Evolutionary conservation across 345 rosid species (phyloP).

Genomic region (Citrus sinensis): DNA sequence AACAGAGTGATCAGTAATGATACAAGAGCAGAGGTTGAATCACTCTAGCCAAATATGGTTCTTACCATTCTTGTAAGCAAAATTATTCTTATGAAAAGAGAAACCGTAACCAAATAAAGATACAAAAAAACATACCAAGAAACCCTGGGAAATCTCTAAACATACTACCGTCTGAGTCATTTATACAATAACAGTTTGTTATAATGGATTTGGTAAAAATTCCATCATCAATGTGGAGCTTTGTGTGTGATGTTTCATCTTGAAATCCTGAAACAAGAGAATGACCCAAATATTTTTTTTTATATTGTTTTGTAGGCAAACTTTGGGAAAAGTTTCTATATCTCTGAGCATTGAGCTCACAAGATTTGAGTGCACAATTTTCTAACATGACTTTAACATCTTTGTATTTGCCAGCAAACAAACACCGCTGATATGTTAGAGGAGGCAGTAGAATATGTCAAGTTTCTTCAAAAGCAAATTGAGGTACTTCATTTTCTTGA

Average conservation of each 20-base stretch:
- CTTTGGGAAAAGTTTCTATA: background rate
- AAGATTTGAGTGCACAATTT: background rate
- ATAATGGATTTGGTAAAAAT: background rate
- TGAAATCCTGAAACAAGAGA: background rate
- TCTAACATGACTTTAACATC: background rate
- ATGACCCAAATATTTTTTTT: background rate
- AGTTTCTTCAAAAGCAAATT: constrained; percentile 70
- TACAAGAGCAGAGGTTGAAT: background rate
- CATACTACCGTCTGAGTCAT: background rate
- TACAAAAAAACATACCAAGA: background rate
- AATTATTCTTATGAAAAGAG: background rate
- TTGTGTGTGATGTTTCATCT: background rate
- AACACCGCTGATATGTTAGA: constrained; percentile 92
- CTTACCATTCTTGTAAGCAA: background rate
- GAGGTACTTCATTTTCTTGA: constrained; percentile 44
- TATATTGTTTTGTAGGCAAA: background rate
- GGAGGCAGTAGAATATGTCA: constrained; percentile 79
- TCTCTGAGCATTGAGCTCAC: background rate
- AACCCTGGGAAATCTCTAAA: background rate
- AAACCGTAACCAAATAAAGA: background rate
- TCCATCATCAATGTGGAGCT: background rate
- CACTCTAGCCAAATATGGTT: background rate
- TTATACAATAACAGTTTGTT: background rate
- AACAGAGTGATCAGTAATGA: background rate
- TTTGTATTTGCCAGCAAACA: constrained; percentile 62